Base-by-base conservation (phyloP, 495 filamentous ascomycete species). In the Xanthoparmelia taractica region DNA sequence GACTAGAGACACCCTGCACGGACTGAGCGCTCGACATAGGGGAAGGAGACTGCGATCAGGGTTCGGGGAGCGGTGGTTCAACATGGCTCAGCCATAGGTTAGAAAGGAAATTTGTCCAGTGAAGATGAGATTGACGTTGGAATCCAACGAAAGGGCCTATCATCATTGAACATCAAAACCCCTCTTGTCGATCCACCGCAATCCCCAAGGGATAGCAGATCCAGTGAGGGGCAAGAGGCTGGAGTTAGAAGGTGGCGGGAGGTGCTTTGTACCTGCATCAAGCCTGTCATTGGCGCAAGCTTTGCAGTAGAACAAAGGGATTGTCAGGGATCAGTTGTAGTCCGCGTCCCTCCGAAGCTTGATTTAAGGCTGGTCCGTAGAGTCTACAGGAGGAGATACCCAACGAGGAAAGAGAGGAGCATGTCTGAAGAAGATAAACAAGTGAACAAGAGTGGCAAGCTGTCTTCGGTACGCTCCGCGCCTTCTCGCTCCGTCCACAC, bases 401-500 rank as follows among this genome's bases (percentile, higher is more conserved):
- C 27, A 31, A 31, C 8, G 7, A 6, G 48, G 29, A 33, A 33
- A 11, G 29, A 20, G 11, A 34, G 12, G 29, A 20, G 20, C 13
- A 50, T 23, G 4, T 29, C 50, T 33, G 50, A 33, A 13, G 29
- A 17, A n/a, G n/a, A n/a, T n/a, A n/a, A n/a, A n/a, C n/a, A n/a
- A n/a, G n/a, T n/a, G n/a, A n/a, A n/a, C n/a, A n/a, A n/a, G 4
- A 54, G 7, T 18, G 20, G 13, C 7, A 11, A 33, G 50, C 5
- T 31, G 5, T 50, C 13, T 54, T 54, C 50, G 50, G 50, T 54
- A 33, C 50, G 50, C 50, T 54, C 50, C 50, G 50, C 50, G 17
- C 50, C 48, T 52, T 54, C n/a, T n/a, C 29, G 7, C 50, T 33
- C 29, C 50, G 20, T 33, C 18, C 15, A 52, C 27, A 31, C 48